Evolutionary conservation across 257 asterid species (phyloP).

Genomic region (Solanum peruvianum): DNA sequence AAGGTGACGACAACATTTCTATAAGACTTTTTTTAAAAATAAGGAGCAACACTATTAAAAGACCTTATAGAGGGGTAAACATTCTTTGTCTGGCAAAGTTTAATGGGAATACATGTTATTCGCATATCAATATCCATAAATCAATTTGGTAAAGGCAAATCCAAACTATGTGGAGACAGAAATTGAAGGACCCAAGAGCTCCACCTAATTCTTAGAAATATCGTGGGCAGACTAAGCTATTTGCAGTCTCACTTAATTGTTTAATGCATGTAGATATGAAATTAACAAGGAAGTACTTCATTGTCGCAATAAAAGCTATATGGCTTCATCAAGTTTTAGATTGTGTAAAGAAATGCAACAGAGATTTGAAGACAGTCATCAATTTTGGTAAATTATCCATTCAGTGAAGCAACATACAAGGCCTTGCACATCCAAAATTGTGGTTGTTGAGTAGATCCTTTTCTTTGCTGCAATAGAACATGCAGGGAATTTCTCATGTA

Average conservation of each 20-base stretch:
- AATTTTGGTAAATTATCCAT: background rate
- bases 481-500: conserved; percentile 79
- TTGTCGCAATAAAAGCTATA: background rate
- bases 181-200: background rate
- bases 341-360: background rate
- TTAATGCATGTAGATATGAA: background rate
- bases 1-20: background rate
- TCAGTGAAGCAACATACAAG: conserved; percentile 42
- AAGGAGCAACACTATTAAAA: background rate
- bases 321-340: background rate
- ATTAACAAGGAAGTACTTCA: background rate
- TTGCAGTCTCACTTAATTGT: background rate
- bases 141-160: background rate
- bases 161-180: background rate
- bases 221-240: background rate
- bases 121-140: background rate
- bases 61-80: background rate
- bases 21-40: background rate
- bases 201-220: background rate
- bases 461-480: conserved; percentile 85
- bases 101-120: background rate
- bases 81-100: background rate
- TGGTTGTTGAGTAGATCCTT: conserved; percentile 68
- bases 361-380: background rate
- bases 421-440: conserved; percentile 92